Percentiles rank a stretch among this genome's conserved stretches.
These are phyloP conservation scores for Sequoia sempervirens DNA, from an alignment of 75 land plant species.

Conservation along the genomic window DNA sequence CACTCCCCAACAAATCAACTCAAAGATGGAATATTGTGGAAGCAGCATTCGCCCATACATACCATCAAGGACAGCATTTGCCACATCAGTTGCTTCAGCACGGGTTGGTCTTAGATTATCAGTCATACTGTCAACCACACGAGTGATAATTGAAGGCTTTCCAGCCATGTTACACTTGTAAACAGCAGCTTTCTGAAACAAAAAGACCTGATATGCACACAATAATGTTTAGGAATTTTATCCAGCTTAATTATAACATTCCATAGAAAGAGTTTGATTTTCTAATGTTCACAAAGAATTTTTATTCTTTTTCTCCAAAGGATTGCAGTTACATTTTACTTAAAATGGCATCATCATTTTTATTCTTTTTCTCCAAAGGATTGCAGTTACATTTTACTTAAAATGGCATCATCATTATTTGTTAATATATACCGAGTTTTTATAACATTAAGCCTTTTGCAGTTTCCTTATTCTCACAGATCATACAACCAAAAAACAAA, in stretches of 20 bases:
- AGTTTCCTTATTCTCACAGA: not conserved
- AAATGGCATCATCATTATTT: not conserved
- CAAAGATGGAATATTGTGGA: not conserved
- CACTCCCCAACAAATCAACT: not conserved
- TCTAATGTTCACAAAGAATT: not conserved
- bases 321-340: too few relatives aligned
- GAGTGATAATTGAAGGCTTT: slow-evolving; percentile 90
- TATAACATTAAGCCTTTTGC: not conserved
- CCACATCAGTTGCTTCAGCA: slow-evolving; percentile 99
- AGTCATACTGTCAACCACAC: slow-evolving; percentile 98
- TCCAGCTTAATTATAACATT: not conserved
- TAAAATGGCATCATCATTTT: too few relatives aligned
- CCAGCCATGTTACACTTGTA: slow-evolving; percentile 94
- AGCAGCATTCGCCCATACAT: not conserved
- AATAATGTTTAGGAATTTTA: not conserved
- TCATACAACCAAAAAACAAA: not conserved
- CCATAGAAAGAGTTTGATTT: not conserved
- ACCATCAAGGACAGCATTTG: slow-evolving; percentile 99
- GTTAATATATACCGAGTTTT: not conserved
- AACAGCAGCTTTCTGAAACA: slow-evolving; percentile 91
- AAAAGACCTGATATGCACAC: slow-evolving; percentile 56
- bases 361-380: not conserved
- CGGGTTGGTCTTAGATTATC: slow-evolving; percentile 93
- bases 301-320: too few relatives aligned
- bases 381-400: not conserved